phyloP scores from a whole-genome alignment of 2,329 filamentous ascomycete species.

The Pseudogymnoascus sp. region DNA sequence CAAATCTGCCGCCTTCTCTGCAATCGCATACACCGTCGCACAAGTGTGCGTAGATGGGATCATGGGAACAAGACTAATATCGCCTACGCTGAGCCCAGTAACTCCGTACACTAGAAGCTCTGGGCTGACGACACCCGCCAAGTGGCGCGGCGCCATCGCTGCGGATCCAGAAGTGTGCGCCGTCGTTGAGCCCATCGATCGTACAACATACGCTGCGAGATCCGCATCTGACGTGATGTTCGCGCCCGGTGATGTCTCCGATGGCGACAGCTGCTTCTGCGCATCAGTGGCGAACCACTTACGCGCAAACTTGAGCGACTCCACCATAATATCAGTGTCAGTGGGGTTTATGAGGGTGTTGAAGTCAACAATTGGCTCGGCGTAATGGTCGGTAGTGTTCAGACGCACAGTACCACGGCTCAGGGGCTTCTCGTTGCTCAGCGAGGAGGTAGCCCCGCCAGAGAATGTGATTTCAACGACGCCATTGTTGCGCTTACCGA shows the following conservation, averaged over 20 bases:
- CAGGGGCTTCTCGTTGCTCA: conserved; percentile 28
- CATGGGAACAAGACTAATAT: conserved; percentile 21
- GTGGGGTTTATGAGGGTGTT: conserved; percentile 30
- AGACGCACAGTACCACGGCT: conserved; percentile 30
- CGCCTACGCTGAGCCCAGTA: conserved; percentile 14
- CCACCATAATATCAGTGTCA: conserved; percentile 30
- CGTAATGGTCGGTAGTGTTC: conserved; percentile 21
- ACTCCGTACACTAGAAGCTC: conserved; percentile 17
- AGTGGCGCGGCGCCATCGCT: conserved; percentile 14
- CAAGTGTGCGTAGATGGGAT: conserved; percentile 15
- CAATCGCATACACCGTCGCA: conserved; percentile 14
- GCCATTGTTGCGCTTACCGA: conserved; percentile 20
- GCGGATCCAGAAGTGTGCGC: conserved; percentile 30
- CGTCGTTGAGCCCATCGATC: conserved; percentile 29
- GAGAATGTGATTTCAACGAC: conserved; percentile 28
- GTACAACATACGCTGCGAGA: conserved; percentile 22
- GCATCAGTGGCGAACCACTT: conserved; percentile 18
- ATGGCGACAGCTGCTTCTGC: conserved; percentile 24
- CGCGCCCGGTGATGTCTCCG: conserved; percentile 26
- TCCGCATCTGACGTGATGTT: conserved; percentile 21
- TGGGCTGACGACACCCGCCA: conserved; percentile 17
- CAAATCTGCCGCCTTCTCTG: conserved; percentile 14
- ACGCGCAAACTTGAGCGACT: conserved; percentile 22
- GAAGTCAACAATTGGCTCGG: conserved; percentile 29
- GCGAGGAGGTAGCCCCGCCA: conserved; percentile 18